Conservation (phyloP, 148 eudicot species). For the Diospyros kaki region DNA sequence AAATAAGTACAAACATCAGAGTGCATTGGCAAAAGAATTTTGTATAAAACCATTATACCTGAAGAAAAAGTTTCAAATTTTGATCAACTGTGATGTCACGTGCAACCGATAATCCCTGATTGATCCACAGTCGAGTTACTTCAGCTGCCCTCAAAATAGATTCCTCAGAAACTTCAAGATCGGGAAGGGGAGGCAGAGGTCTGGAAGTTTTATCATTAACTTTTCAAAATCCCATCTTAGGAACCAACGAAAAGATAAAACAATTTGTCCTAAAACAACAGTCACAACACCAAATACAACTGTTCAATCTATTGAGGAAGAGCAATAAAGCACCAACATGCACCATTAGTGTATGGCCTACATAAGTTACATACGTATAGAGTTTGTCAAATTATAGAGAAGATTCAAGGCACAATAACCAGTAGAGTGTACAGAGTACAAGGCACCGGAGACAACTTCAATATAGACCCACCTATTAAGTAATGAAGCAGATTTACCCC, state of each 20-base stretch:
- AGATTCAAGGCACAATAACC: not conserved
- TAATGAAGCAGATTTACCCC: constrained; percentile 94
- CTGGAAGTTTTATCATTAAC: constrained; percentile 28
- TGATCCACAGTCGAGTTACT: constrained; percentile 49
- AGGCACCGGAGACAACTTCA: not conserved
- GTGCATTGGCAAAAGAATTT: not conserved
- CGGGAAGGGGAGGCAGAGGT: constrained; percentile 94
- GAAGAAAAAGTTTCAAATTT: constrained; percentile 55
- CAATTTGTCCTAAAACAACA: not conserved
- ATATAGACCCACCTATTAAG: constrained; percentile 67
- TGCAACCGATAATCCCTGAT: constrained; percentile 58
- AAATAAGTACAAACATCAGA: not conserved
- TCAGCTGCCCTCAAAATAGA: constrained; percentile 58
- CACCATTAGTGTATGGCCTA: not conserved
- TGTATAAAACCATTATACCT: constrained; percentile 36
- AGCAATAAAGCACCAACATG: not conserved
- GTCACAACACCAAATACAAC: not conserved
- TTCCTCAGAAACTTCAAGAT: constrained; percentile 74
- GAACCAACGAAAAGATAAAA: not conserved
- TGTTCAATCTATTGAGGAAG: constrained; percentile 6
- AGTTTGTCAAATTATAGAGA: not conserved
- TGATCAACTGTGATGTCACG: constrained; percentile 73
- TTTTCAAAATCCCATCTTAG: not conserved
- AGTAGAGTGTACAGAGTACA: not conserved
- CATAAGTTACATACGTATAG: not conserved